Evolutionary conservation across 768 basidiomycete species (phyloP).

Genomic region (Tricholomella constricta): DNA sequence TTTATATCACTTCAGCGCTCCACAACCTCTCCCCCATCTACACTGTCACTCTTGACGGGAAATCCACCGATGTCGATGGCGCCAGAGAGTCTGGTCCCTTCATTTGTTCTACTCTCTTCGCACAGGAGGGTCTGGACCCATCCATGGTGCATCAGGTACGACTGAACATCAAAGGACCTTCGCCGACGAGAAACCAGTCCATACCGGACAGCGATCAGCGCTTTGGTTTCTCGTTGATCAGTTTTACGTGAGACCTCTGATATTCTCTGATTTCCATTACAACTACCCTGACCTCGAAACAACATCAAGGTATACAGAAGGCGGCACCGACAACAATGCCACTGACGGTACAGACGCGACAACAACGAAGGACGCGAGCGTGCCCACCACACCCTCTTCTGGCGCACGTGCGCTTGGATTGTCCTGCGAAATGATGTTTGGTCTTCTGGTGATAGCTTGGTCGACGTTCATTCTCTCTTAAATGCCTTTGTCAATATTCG

Average conservation of each 20-base stretch:
- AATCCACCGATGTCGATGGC: slow-evolving; percentile 25
- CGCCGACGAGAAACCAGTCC: slow-evolving; percentile 17
- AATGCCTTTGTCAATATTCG: no score
- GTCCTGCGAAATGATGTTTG: no score
- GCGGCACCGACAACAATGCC: background rate
- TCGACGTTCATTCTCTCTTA: no score
- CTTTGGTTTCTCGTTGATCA: slow-evolving; percentile 24
- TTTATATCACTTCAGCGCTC: slow-evolving; percentile 26
- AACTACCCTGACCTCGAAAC: no score
- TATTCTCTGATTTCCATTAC: background rate
- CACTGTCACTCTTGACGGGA: slow-evolving; percentile 26
- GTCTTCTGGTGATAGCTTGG: no score
- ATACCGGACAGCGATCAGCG: slow-evolving; percentile 5
- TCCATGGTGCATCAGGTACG: slow-evolving; percentile 23
- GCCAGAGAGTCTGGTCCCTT: slow-evolving; percentile 16
- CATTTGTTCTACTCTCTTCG: slow-evolving; percentile 25
- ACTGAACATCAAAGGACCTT: slow-evolving; percentile 25
- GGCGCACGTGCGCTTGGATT: background rate
- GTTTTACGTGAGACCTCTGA: slow-evolving; percentile 19
- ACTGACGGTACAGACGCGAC: background rate
- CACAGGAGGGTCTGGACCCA: slow-evolving; percentile 24
- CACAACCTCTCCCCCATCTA: slow-evolving; percentile 21
- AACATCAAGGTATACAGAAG: background rate
- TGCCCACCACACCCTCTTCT: background rate
- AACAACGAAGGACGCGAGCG: background rate